Conservation (phyloP, 257 asterid species). For the Scutellaria minor region DNA sequence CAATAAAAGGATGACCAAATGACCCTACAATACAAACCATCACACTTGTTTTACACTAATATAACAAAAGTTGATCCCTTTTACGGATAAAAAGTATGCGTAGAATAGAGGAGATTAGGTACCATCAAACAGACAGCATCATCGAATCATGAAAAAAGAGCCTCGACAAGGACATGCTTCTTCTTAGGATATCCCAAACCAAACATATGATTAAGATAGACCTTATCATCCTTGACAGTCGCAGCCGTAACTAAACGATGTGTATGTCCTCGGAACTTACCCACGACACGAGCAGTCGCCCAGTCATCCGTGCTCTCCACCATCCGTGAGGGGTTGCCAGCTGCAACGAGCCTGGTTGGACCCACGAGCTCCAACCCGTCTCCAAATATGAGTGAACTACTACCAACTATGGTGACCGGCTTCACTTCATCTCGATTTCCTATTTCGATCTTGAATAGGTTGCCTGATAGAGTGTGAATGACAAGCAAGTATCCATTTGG, state of each 20-base stretch:
- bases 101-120: no score
- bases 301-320: constrained; percentile 81
- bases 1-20: constrained; percentile 1
- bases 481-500: constrained; percentile 85
- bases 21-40: constrained; percentile 20
- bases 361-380: constrained; percentile 83
- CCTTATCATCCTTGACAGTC: constrained; percentile 79
- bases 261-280: constrained; percentile 52
- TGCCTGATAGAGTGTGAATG: constrained; percentile 73
- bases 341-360: constrained; percentile 72
- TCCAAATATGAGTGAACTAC: constrained; percentile 65
- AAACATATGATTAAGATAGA: constrained; percentile 73
- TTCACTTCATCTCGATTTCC: constrained; percentile 52
- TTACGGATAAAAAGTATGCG: no score
- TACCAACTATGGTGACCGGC: constrained; percentile 49
- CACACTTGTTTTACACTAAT: neutral
- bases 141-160: constrained; percentile 51
- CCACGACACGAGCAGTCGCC: constrained; percentile 62
- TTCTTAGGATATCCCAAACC: constrained; percentile 88
- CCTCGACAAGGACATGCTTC: constrained; percentile 83
- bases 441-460: constrained; percentile 64
- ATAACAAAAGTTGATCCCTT: no score
- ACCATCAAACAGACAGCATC: neutral
- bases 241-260: constrained; percentile 82
- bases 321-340: constrained; percentile 69